Evolutionary conservation across 1,284 basidiomycete genomes (phyloP).

Genomic region (Ganoderma multipileum): DNA sequence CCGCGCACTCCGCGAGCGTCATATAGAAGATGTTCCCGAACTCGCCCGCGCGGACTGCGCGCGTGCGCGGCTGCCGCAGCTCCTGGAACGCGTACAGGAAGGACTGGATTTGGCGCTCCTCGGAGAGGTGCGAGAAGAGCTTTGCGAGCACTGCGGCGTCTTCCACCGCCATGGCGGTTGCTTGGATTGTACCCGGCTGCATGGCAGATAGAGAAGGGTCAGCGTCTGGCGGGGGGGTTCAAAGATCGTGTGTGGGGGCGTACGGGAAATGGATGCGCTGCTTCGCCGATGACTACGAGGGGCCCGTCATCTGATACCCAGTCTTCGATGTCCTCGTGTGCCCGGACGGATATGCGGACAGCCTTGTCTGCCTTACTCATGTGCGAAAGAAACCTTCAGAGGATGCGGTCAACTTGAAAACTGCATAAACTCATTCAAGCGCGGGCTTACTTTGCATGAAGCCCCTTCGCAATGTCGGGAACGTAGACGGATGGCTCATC

Average conservation of each 20-base stretch:
- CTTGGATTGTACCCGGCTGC: conserved; percentile 47
- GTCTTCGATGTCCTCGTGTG: conserved; percentile 35
- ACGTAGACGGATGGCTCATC: conserved; percentile 17
- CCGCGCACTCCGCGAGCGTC: conserved; percentile 29
- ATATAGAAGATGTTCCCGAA: conserved; percentile 25
- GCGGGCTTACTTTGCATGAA: conserved; percentile 5
- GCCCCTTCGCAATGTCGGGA: conserved; percentile 1
- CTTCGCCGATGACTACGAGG: conserved; percentile 41
- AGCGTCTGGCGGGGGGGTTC: background rate
- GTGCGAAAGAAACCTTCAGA: conserved; percentile 39
- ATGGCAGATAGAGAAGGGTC: background rate
- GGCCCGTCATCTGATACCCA: conserved; percentile 36
- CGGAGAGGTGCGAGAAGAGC: conserved; percentile 60
- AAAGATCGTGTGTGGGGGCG: conserved; percentile 38
- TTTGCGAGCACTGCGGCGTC: conserved; percentile 65
- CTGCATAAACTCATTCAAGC: no score
- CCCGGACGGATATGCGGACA: conserved; percentile 21
- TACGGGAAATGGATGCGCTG: conserved; percentile 59
- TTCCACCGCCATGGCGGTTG: conserved; percentile 51
- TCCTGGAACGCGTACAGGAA: conserved; percentile 64
- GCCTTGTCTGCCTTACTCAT: conserved; percentile 34
- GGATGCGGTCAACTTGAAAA: conserved; percentile 28
- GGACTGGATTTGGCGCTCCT: conserved; percentile 55
- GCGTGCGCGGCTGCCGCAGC: conserved; percentile 41
- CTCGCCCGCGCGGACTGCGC: conserved; percentile 29